phyloP scores from a whole-genome alignment of 768 basidiomycete species.

The Kwoniella bestiolae region DNA sequence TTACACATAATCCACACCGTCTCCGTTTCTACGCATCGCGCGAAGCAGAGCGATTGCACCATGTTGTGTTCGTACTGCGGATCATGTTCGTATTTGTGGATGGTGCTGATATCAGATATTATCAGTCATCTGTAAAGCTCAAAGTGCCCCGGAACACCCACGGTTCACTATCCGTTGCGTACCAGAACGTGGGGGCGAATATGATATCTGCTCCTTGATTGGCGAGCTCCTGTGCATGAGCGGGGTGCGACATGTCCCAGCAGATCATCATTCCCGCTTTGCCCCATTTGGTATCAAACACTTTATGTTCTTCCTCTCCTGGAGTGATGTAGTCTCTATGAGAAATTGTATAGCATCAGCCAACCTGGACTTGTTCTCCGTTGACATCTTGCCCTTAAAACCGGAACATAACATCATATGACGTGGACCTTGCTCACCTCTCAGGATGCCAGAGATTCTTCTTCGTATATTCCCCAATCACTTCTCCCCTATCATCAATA shows the following conservation, averaged over 20 bases:
- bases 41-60: conserved; percentile 37
- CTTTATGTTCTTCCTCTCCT: conserved; percentile 39
- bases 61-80: conserved; percentile 42
- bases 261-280: conserved; percentile 52
- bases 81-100: conserved; percentile 32
- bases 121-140: not conserved
- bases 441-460: conserved; percentile 54
- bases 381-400: too few species aligned
- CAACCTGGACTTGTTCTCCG: too few species aligned
- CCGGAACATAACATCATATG: too few species aligned
- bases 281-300: conserved; percentile 47
- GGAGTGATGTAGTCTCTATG: conserved; percentile 45
- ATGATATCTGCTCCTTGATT: conserved; percentile 50
- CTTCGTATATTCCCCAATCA: conserved; percentile 46
- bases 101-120: conserved; percentile 17
- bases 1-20: conserved; percentile 48
- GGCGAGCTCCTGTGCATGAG: conserved; percentile 40
- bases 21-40: conserved; percentile 50
- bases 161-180: conserved; percentile 51
- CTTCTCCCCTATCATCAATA: conserved; percentile 39
- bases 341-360: not conserved
- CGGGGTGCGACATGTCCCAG: conserved; percentile 53
- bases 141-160: conserved; percentile 43
- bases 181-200: conserved; percentile 52
- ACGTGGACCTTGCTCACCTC: conserved; percentile 35